Conservation (phyloP, 768 basidiomycete species). For the Collybiopsis confluens region DNA sequence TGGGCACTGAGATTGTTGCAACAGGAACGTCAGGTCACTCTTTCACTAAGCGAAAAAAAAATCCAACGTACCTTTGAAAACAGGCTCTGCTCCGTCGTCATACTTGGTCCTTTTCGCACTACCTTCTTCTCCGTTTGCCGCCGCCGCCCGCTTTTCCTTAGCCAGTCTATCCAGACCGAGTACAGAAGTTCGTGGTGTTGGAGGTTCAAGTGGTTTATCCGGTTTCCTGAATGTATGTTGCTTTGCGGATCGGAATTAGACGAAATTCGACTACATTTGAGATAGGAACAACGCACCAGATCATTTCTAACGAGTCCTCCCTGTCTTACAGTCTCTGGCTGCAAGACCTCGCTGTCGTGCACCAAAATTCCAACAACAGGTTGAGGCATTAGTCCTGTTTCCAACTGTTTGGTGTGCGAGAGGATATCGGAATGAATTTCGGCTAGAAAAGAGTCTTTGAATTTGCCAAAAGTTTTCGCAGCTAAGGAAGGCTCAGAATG, state of each 20-base stretch:
- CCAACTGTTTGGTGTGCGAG: constrained; percentile 65
- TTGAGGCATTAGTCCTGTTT: constrained; percentile 46
- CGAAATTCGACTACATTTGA: constrained; percentile 11
- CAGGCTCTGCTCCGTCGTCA: constrained; percentile 55
- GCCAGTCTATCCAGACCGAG: constrained; percentile 89
- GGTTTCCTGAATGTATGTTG: constrained; percentile 80
- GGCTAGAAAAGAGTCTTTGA: constrained; percentile 70
- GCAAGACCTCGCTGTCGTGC: constrained; percentile 76
- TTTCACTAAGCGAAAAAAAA: background rate
- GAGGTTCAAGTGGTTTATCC: constrained; percentile 66
- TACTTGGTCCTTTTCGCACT: constrained; percentile 66
- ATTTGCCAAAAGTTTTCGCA: constrained; percentile 81
- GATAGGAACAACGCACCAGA: constrained; percentile 30
- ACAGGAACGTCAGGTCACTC: background rate
- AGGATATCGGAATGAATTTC: constrained; percentile 79
- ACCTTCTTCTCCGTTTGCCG: constrained; percentile 36
- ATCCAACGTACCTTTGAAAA: constrained; percentile 79
- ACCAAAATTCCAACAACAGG: constrained; percentile 76
- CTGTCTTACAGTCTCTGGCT: constrained; percentile 70
- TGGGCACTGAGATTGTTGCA: constrained; percentile 64
- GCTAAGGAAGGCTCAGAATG: constrained; percentile 34
- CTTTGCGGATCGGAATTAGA: constrained; percentile 31
- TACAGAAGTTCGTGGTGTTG: constrained; percentile 73
- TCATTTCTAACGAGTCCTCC: constrained; percentile 78
- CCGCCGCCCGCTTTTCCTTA: constrained; percentile 75